Percentiles rank a stretch among this genome's conserved stretches.
phyloP scores from a whole-genome alignment of 2,329 filamentous ascomycete species.

The Fusarium verticillioides region DNA sequence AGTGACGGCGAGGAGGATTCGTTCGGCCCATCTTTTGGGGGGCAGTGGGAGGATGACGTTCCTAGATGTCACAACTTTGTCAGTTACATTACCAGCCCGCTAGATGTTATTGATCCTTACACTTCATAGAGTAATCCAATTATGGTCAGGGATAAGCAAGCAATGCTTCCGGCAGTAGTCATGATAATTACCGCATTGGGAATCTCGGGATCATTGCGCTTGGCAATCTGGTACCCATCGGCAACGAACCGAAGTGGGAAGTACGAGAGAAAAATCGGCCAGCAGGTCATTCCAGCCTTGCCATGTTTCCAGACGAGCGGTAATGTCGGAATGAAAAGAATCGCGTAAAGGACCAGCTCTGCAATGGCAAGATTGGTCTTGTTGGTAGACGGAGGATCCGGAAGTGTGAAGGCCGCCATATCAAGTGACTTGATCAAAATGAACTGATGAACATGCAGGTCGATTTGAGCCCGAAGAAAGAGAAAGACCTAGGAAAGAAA shows the following conservation, averaged over 20 bases:
- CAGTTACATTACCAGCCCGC: fast-evolving
- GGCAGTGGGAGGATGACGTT: background rate
- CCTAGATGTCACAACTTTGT: background rate
- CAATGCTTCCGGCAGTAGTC: background rate
- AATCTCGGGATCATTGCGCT: background rate
- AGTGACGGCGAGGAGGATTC: background rate
- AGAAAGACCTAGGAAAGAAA: background rate
- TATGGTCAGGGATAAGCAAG: background rate
- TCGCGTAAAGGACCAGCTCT: background rate
- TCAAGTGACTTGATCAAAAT: background rate
- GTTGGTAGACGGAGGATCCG: background rate
- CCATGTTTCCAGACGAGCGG: background rate
- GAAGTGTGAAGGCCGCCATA: background rate
- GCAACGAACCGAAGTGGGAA: background rate
- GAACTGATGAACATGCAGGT: background rate
- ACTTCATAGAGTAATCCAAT: background rate
- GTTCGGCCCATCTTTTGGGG: background rate
- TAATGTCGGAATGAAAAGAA: background rate
- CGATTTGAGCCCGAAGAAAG: background rate
- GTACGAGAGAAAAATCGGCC: background rate
- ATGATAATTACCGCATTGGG: background rate
- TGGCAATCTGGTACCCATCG: background rate
- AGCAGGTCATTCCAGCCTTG: background rate
- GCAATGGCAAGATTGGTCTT: background rate
- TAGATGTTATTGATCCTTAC: background rate